phyloP scores from a whole-genome alignment of 306 rosid genomes.

The Glycine latifolia region DNA sequence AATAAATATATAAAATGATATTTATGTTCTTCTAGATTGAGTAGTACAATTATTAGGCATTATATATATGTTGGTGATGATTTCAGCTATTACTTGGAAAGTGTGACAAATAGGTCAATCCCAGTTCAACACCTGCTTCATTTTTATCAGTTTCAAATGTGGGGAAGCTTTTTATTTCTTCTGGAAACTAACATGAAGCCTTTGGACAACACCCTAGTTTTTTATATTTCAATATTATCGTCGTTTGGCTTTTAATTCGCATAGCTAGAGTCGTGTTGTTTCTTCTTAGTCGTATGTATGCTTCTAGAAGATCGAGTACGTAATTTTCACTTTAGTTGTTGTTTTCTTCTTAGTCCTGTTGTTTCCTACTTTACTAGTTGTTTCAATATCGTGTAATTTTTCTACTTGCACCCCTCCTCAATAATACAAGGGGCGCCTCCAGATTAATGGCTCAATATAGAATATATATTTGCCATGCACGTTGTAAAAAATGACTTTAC shows the following conservation, averaged over 20 bases:
- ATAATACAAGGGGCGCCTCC: constrained; percentile 25
- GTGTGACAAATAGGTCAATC: constrained; percentile 33
- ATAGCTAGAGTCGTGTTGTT: constrained; percentile 27
- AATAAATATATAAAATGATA: background rate
- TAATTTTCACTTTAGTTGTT: too few relatives aligned
- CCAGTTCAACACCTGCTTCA: background rate
- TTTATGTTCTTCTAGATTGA: constrained; percentile 10
- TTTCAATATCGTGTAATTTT: background rate
- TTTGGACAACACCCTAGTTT: background rate
- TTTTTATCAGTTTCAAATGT: constrained; percentile 19
- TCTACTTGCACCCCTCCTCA: background rate
- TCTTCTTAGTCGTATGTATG: background rate
- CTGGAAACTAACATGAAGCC: constrained; percentile 28
- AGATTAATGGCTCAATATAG: background rate
- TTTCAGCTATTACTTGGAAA: background rate
- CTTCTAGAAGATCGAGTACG: background rate
- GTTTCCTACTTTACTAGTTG: too few relatives aligned
- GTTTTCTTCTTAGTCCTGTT: too few relatives aligned
- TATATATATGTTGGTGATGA: background rate
- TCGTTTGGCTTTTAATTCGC: background rate
- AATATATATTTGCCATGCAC: too few relatives aligned
- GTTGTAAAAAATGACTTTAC: too few relatives aligned
- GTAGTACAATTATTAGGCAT: background rate
- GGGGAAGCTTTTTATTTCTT: constrained; percentile 33
- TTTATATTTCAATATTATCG: background rate